A percentile compares a stretch with the other conserved stretches of the same genome.
These are phyloP conservation scores for Immersiella caudata DNA, from an alignment of 495 filamentous ascomycete species.

Conservation along the genomic window DNA sequence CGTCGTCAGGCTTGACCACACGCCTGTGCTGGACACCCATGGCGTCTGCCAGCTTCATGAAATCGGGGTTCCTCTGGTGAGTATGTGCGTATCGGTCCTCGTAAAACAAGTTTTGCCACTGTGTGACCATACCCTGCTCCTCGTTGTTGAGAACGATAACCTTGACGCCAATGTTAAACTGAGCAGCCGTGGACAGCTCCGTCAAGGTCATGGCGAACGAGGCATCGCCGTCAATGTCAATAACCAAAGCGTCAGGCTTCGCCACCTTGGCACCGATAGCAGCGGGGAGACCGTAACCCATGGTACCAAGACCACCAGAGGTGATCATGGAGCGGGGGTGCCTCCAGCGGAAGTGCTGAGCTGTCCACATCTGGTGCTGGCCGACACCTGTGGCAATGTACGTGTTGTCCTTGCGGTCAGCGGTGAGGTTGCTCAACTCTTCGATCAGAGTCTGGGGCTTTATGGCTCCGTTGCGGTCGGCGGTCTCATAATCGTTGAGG, in stretches of 20 bases:
- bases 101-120: slow-evolving; percentile 94
- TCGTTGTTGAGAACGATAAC: slow-evolving; percentile 93
- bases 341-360: slow-evolving; percentile 91
- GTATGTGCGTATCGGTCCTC: slow-evolving; percentile 90
- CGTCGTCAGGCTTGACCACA: slow-evolving; percentile 67
- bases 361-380: slow-evolving; percentile 97
- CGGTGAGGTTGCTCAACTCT: slow-evolving; percentile 74
- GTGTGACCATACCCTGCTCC: slow-evolving; percentile 96
- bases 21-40: slow-evolving; percentile 77
- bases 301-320: slow-evolving; percentile 89
- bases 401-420: slow-evolving; percentile 72
- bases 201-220: slow-evolving; percentile 97
- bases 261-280: slow-evolving; percentile 95
- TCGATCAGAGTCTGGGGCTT: slow-evolving; percentile 88
- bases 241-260: slow-evolving; percentile 78
- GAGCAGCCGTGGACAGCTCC: slow-evolving; percentile 83
- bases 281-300: slow-evolving; percentile 91
- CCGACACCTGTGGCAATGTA: slow-evolving; percentile 91
- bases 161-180: slow-evolving; percentile 94
- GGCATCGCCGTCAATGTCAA: slow-evolving; percentile 94
- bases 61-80: slow-evolving; percentile 87
- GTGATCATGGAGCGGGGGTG: slow-evolving; percentile 86
- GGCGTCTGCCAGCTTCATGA: slow-evolving; percentile 79
- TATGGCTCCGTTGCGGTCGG: slow-evolving; percentile 69
- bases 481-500: slow-evolving; percentile 71